These are phyloP conservation scores for Diaporthe humulicola DNA, from an alignment of 2,329 filamentous ascomycete genomes.

Conservation along the genomic window DNA sequence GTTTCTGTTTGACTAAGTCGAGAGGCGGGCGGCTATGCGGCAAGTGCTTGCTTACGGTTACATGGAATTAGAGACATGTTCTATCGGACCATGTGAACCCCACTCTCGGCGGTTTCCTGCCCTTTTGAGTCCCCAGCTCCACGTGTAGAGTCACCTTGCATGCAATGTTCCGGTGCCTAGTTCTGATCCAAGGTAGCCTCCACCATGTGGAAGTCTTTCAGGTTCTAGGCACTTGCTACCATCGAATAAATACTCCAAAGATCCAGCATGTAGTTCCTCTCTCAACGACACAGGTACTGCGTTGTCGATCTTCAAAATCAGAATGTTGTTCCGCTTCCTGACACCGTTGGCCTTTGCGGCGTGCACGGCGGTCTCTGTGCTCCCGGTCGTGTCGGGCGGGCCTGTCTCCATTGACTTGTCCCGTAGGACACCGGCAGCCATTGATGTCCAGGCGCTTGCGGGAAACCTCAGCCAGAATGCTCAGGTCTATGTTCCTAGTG, in stretches of 20 bases:
- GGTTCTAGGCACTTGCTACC: not conserved
- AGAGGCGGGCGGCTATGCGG: not conserved
- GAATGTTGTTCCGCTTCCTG: not conserved
- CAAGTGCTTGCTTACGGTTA: conserved; percentile 24
- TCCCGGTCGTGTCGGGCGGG: conserved; percentile 4
- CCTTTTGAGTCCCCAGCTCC: not conserved
- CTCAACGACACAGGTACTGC: not conserved
- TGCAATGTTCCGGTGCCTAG: not conserved
- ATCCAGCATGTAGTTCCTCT: not conserved
- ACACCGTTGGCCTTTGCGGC: conserved; percentile 16
- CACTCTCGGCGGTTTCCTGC: conserved; percentile 17
- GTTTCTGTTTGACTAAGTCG: not conserved
- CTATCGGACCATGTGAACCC: not conserved
- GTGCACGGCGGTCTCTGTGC: not conserved
- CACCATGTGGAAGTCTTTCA: not conserved
- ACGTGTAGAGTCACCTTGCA: not conserved
- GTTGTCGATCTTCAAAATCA: not conserved
- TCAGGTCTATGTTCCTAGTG: conserved; percentile 48
- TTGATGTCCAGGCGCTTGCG: conserved; percentile 13
- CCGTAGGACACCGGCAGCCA: not conserved
- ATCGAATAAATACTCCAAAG: not conserved
- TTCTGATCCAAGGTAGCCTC: not conserved
- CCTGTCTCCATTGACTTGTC: conserved; percentile 7
- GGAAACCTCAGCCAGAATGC: conserved; percentile 1
- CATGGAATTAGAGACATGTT: not conserved